Conservation (phyloP, 768 basidiomycete species). For the Sporobolomyces roseus region DNA sequence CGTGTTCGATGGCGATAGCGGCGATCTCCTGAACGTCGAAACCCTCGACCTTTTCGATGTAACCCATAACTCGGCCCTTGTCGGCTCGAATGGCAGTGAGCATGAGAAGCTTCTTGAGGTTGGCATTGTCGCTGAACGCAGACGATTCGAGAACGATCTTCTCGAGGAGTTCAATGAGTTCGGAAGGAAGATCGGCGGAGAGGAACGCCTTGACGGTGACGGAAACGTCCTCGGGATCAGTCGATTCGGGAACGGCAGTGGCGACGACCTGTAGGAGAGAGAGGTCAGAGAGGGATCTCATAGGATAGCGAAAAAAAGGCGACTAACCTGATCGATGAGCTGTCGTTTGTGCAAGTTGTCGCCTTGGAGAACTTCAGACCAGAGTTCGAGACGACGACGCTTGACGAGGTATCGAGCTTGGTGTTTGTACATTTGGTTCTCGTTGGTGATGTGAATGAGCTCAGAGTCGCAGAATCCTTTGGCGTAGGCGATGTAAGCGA, state of each 20-base stretch:
- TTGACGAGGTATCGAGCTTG: conserved; percentile 97
- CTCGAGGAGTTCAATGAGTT: conserved; percentile 93
- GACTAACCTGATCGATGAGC: conserved; percentile 96
- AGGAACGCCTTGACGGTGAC: conserved; percentile 98
- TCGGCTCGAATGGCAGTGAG: conserved; percentile 95
- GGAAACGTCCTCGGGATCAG: conserved; percentile 97
- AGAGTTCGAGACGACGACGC: conserved; percentile 88
- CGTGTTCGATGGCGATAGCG: conserved; percentile 91
- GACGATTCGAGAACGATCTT: conserved; percentile 98
- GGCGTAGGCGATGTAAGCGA: conserved; percentile 98
- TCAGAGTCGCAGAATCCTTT: conserved; percentile 99
- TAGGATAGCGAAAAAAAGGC: too few relatives aligned
- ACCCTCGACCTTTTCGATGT: conserved; percentile 94
- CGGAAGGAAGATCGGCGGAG: conserved; percentile 90
- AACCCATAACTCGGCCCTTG: conserved; percentile 95
- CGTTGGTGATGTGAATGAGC: conserved; percentile 92
- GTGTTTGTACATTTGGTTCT: conserved; percentile 99
- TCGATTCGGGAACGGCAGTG: conserved; percentile 91
- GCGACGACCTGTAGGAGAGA: too few relatives aligned
- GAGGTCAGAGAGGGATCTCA: too few relatives aligned
- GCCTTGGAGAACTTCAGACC: conserved; percentile 85
- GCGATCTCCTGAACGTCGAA: conserved; percentile 94
- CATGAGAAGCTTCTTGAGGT: conserved; percentile 88
- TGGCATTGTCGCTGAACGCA: conserved; percentile 95
- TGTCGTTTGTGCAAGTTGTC: conserved; percentile 90